These are phyloP conservation scores for Protomyces inouyei DNA, from an alignment of 1,139 yeast genomes.

Conservation along the genomic window DNA sequence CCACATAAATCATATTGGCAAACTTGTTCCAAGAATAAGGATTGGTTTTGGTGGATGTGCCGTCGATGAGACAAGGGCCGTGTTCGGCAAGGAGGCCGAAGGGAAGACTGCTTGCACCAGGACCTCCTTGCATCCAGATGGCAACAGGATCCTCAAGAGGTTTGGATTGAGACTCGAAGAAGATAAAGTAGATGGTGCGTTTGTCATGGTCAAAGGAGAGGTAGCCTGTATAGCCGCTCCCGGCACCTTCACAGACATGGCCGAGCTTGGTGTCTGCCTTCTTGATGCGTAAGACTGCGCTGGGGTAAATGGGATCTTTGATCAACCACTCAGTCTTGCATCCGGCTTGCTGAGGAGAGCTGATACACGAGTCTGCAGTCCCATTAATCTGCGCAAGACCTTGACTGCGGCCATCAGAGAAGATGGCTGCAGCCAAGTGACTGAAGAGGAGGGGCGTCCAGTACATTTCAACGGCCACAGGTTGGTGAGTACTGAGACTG, in stretches of 20 bases:
- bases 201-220: slow-evolving; percentile 75
- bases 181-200: slow-evolving; percentile 79
- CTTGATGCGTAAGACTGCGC: neutral
- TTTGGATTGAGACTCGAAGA: slow-evolving; percentile 83
- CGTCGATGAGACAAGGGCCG: slow-evolving; percentile 70
- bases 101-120: slow-evolving; percentile 96
- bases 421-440: no score
- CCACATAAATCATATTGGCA: slow-evolving; percentile 45
- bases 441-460: no score
- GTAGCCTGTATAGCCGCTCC: slow-evolving; percentile 61
- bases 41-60: slow-evolving; percentile 56
- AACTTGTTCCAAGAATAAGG: slow-evolving; percentile 27
- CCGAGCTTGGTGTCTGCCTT: neutral
- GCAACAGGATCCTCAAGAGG: slow-evolving; percentile 79
- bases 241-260: slow-evolving; percentile 6
- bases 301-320: neutral
- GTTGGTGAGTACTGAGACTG: no score
- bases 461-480: no score
- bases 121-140: slow-evolving; percentile 79
- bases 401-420: no score
- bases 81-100: slow-evolving; percentile 92
- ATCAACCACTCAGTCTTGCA: no score
- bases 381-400: no score
- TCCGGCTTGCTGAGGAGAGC: no score
- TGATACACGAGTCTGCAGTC: no score